phyloP scores from a whole-genome alignment of 2,329 filamentous ascomycete species.

The Ophiostoma fasciatum region DNA sequence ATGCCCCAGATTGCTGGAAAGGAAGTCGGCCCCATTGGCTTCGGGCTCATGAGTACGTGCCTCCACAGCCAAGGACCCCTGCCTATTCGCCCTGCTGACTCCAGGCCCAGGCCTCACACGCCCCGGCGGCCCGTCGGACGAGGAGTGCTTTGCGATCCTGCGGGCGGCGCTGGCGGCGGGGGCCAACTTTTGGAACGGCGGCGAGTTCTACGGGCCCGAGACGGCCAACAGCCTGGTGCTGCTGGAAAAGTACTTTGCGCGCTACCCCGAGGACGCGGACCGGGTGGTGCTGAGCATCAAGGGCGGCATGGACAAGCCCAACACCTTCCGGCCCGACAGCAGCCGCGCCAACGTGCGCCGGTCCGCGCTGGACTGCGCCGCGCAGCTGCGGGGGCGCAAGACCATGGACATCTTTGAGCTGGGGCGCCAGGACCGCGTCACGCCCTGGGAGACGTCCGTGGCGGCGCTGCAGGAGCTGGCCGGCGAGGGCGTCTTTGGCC shows the following conservation, averaged over 20 bases:
- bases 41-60: conserved; percentile 17
- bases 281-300: conserved; percentile 50
- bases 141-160: conserved; percentile 39
- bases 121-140: conserved; percentile 26
- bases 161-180: conserved; percentile 31
- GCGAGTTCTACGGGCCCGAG: conserved; percentile 48
- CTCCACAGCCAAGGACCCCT: too few species aligned
- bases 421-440: conserved; percentile 38
- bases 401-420: conserved; percentile 44
- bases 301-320: conserved; percentile 25
- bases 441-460: conserved; percentile 29
- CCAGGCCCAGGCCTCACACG: conserved; percentile 25
- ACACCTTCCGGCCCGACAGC: conserved; percentile 27
- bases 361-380: conserved; percentile 42
- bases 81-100: background rate
- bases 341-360: conserved; percentile 37
- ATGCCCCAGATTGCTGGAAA: conserved; percentile 18
- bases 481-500: conserved; percentile 30
- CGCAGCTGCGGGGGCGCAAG: conserved; percentile 36
- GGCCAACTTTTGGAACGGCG: conserved; percentile 44
- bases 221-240: conserved; percentile 43
- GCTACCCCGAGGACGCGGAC: conserved; percentile 47
- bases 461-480: conserved; percentile 32
- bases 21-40: conserved; percentile 17
- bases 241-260: conserved; percentile 45